phyloP scores from a whole-genome alignment of 164 flowering plant genomes.

The Magnolia changhungtana region DNA sequence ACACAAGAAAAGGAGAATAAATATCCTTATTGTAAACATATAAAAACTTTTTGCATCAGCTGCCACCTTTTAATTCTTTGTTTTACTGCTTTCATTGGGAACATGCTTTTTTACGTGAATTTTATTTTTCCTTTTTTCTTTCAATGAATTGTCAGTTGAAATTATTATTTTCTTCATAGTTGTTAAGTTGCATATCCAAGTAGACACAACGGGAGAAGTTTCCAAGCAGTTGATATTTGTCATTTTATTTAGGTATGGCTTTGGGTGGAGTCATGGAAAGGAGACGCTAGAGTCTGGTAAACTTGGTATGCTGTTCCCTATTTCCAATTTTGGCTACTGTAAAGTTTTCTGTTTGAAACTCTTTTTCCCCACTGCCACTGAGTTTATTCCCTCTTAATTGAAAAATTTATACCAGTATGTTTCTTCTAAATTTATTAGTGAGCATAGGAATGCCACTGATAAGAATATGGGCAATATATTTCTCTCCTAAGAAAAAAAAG shows the following conservation, averaged over 20 bases:
- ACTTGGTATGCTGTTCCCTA: slow-evolving; percentile 53
- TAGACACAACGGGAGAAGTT: background rate
- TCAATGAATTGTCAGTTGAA: too few species aligned
- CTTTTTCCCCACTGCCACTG: background rate
- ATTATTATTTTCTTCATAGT: background rate
- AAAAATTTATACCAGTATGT: background rate
- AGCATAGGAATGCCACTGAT: too few species aligned
- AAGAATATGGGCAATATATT: too few species aligned
- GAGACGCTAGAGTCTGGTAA: slow-evolving; percentile 97
- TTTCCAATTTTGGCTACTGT: background rate
- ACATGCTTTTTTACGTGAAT: too few species aligned
- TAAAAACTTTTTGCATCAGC: too few species aligned
- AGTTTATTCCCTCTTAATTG: background rate
- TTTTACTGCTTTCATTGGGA: too few species aligned
- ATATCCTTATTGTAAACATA: too few species aligned
- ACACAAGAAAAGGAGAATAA: too few species aligned
- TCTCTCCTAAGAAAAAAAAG: too few species aligned
- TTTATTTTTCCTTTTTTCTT: too few species aligned
- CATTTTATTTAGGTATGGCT: slow-evolving; percentile 56
- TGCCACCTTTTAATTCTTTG: too few species aligned
- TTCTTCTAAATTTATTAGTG: background rate
- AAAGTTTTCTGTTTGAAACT: background rate
- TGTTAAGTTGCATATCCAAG: slow-evolving; percentile 1
- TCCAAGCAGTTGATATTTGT: background rate
- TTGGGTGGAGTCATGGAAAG: slow-evolving; percentile 99